Conservation (phyloP, 192 early-diverging fungal genomes). For the Cladochytrium replicatum region DNA sequence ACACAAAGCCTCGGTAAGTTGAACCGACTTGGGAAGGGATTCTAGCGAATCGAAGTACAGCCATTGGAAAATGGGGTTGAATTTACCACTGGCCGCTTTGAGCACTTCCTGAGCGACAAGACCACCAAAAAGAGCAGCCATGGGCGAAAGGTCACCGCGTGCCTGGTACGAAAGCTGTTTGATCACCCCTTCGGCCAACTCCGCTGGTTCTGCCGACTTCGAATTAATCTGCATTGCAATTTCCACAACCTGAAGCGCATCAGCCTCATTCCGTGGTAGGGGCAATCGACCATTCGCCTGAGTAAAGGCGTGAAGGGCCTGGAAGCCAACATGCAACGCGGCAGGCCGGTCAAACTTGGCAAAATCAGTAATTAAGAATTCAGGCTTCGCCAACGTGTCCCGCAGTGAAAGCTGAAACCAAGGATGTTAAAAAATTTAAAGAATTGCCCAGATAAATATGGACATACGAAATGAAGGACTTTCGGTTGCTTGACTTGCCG, state of each 20-base stretch:
- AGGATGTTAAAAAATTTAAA: not conserved
- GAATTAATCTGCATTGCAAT: conserved; percentile 53
- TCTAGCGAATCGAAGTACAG: conserved; percentile 84
- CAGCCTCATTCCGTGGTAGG: conserved; percentile 59
- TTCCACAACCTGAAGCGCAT: conserved; percentile 57
- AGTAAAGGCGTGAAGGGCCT: conserved; percentile 63
- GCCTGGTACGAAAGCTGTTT: conserved; percentile 65
- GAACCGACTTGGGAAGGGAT: conserved; percentile 54
- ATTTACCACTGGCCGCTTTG: conserved; percentile 77
- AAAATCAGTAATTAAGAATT: conserved; percentile 69
- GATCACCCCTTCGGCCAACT: conserved; percentile 60
- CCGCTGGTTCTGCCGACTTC: conserved; percentile 39
- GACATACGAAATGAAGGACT: conserved; percentile 53
- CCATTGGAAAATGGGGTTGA: conserved; percentile 69
- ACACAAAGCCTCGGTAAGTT: conserved; percentile 49
- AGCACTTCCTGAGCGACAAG: conserved; percentile 80
- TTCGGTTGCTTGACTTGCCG: conserved; percentile 77
- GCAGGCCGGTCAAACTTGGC: conserved; percentile 79
- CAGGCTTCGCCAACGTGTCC: conserved; percentile 57
- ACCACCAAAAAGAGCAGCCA: conserved; percentile 76
- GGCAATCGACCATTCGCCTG: conserved; percentile 50
- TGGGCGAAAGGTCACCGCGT: conserved; percentile 70
- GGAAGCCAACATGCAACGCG: conserved; percentile 74
- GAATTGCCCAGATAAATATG: not conserved
- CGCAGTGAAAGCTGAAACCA: conserved; percentile 41